Evolutionary conservation across 495 filamentous ascomycete genomes (phyloP).

Genomic region (Penicillium dipodomyicola): DNA sequence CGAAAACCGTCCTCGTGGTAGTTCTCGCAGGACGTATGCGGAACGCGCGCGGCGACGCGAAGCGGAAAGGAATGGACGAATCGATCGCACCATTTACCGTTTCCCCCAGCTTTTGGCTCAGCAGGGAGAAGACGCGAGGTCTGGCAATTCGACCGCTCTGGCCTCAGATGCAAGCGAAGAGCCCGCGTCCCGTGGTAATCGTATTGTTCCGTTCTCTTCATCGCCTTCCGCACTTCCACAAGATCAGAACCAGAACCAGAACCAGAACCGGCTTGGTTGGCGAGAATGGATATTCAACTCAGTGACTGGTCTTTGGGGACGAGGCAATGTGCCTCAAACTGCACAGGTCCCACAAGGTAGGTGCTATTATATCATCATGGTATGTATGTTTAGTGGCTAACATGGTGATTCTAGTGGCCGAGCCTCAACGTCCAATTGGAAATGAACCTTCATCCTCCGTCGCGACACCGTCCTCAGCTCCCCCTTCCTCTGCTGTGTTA

Average conservation of each 20-base stretch:
- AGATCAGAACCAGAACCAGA: background rate
- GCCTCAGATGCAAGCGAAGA: background rate
- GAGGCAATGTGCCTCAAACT: conserved; percentile 3
- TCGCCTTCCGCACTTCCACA: background rate
- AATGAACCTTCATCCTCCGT: background rate
- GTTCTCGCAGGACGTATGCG: conserved; percentile 22
- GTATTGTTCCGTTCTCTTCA: conserved; percentile 8
- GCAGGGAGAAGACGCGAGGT: conserved; percentile 21
- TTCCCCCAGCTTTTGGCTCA: conserved; percentile 35
- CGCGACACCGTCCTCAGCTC: background rate
- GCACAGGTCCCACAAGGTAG: conserved; percentile 5
- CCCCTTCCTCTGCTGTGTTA: background rate
- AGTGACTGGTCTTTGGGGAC: conserved; percentile 21
- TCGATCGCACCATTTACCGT: conserved; percentile 38
- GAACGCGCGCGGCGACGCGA: conserved; percentile 33
- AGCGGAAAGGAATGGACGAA: conserved; percentile 29
- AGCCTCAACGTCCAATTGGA: background rate
- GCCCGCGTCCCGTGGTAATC: background rate
- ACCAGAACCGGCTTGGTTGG: conserved; percentile 4
- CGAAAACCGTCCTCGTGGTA: background rate
- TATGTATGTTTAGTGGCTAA: background rate
- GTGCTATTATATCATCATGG: background rate
- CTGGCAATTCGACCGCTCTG: background rate
- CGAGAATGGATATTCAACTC: conserved; percentile 20
- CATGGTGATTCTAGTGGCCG: conserved; percentile 5